Evolutionary conservation across 2,329 filamentous ascomycete genomes (phyloP), one percentile per base, ranked within the genome.

Genomic region (Alternaria dauci): DNA sequence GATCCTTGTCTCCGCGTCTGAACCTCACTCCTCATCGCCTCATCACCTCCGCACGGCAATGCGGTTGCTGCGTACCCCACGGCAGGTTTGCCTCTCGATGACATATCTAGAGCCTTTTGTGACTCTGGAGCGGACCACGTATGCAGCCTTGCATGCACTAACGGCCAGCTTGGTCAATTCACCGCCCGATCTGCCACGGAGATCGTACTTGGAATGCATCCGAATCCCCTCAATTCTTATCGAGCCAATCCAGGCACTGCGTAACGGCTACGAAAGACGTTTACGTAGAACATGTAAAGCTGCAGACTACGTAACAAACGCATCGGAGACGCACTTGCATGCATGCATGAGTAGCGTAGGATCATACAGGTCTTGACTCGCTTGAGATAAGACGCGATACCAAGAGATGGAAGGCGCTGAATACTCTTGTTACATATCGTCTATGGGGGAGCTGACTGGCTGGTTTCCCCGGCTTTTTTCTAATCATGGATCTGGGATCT

Each of bases 321-420:
- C 68, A 67, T 52, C 65, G 61, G 61, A 60, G 65, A 32, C 59
- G 55, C 42, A 46, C 61, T 36, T 63, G 60, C 68, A 65, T 69
- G 60, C 68, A 65, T 69, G 69, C 65, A 71, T 69, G 41, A 61
- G 59, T 46, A 38, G 55, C 42, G 55, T 42, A 62, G 32, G 32
- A 55, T 42, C 30, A 20, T 47, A 26, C 25, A 30, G 26, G 41
- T 53, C 58, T 52, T 66, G 61, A 58, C 53, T 56, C 62, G 62
- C 56, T 63, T 52, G 41, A 71, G 74, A 76, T 76, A 76, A 76
- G 72, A 57, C 57, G 18, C 30, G 58, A 58, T 61, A 60, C 57
- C 52, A 55, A 61, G 59, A 51, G 44, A 64, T 48, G 55, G 50
- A 60, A 25, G 50, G 26, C 30, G 51, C 43, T 71, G 66, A 70